Conservation (phyloP, 2,329 filamentous ascomycete species). For the Microcera coccophila region DNA sequence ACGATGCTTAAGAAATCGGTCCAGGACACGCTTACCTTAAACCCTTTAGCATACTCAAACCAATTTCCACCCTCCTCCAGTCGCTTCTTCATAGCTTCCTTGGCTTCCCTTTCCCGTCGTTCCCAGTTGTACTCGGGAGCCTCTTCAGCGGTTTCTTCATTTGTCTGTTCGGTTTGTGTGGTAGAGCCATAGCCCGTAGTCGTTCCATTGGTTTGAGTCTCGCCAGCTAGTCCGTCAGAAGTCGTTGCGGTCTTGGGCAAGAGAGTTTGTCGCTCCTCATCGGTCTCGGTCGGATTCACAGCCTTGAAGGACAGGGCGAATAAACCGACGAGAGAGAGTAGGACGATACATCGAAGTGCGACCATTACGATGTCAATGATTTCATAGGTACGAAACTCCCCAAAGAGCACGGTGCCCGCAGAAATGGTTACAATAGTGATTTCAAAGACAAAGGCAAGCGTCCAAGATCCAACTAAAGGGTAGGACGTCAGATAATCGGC, state of each 20-base stretch:
- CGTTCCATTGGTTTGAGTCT: constrained; percentile 18
- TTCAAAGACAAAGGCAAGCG: constrained; percentile 56
- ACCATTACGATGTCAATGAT: constrained; percentile 23
- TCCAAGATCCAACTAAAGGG: constrained; percentile 60
- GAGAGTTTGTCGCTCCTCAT: constrained; percentile 58
- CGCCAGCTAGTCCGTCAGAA: constrained; percentile 19
- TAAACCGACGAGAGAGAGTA: constrained; percentile 15
- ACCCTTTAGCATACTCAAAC: constrained; percentile 72
- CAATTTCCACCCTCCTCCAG: constrained; percentile 73
- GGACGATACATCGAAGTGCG: constrained; percentile 16
- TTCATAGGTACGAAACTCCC: constrained; percentile 13
- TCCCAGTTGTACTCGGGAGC: constrained; percentile 53
- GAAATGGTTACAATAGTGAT: constrained; percentile 38
- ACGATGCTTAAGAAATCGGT: too few species aligned
- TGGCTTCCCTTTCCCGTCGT: constrained; percentile 49
- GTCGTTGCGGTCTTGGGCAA: constrained; percentile 36
- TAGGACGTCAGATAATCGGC: constrained; percentile 54
- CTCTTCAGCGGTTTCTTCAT: constrained; percentile 36
- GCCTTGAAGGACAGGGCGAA: constrained; percentile 14
- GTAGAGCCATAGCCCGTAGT: constrained; percentile 42
- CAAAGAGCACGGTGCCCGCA: constrained; percentile 5
- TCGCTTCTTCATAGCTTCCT: constrained; percentile 61
- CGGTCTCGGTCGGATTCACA: constrained; percentile 30
- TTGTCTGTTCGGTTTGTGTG: constrained; percentile 25
- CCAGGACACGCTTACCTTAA: constrained; percentile 49